phyloP scores from a whole-genome alignment of 257 asterid species.

The Cordia subcordata region DNA sequence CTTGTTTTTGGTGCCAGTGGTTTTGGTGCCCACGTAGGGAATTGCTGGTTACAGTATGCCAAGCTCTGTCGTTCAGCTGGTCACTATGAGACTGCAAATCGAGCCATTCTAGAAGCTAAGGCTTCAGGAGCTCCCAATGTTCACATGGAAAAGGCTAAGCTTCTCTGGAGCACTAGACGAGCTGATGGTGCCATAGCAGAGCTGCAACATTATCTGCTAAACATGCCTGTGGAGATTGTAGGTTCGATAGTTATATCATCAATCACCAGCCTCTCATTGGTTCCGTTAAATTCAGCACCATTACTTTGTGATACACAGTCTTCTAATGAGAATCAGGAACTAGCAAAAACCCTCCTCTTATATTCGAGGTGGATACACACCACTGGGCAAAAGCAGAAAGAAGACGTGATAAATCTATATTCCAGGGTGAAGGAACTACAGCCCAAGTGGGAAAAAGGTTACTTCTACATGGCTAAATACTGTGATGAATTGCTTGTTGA shows the following conservation, averaged over 20 bases:
- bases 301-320: conserved; percentile 48
- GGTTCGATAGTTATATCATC: conserved; percentile 87
- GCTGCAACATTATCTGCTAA: conserved; percentile 89
- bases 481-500: conserved; percentile 92
- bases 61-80: conserved; percentile 97
- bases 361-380: conserved; percentile 94
- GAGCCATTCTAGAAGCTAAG: conserved; percentile 92
- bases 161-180: conserved; percentile 89
- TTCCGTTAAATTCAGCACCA: conserved; percentile 75
- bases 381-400: conserved; percentile 96
- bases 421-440: conserved; percentile 89
- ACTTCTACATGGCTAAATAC: conserved; percentile 91
- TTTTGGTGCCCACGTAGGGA: conserved; percentile 69
- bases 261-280: conserved; percentile 77
- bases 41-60: conserved; percentile 94
- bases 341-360: conserved; percentile 89
- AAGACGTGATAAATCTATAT: conserved; percentile 81
- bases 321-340: conserved; percentile 52
- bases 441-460: conserved; percentile 97
- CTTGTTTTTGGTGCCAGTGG: conserved; percentile 87
- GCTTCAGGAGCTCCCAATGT: conserved; percentile 79
- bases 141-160: conserved; percentile 97
- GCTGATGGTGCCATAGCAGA: conserved; percentile 98
- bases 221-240: conserved; percentile 79
- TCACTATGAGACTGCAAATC: conserved; percentile 92